Conservation (phyloP, 2,329 filamentous ascomycete genomes). For the Colletotrichum orchidophilum region DNA sequence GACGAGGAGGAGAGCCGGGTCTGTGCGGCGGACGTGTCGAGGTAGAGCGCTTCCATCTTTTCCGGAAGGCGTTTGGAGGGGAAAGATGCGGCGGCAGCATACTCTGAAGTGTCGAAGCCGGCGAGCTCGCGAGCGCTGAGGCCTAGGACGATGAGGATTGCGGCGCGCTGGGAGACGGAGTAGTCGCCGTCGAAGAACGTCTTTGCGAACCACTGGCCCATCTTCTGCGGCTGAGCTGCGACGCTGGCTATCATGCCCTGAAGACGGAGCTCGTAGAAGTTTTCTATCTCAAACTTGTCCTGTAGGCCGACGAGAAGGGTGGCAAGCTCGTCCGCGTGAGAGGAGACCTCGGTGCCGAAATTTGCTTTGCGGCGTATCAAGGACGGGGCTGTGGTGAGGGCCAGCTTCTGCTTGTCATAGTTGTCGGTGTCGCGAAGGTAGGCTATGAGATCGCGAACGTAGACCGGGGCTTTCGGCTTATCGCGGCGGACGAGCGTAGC, state of each 20-base stretch:
- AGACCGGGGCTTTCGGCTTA: slow-evolving; percentile 87
- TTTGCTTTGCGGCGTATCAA: slow-evolving; percentile 89
- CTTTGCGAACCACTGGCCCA: slow-evolving; percentile 85
- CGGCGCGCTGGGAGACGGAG: slow-evolving; percentile 83
- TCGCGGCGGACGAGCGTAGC: slow-evolving; percentile 85
- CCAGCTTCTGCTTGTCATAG: slow-evolving; percentile 85
- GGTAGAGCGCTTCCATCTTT: slow-evolving; percentile 77
- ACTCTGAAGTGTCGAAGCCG: slow-evolving; percentile 71
- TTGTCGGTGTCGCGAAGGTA: slow-evolving; percentile 84
- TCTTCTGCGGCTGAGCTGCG: slow-evolving; percentile 76
- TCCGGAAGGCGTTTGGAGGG: slow-evolving; percentile 83
- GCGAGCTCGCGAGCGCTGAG: slow-evolving; percentile 86
- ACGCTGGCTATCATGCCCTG: slow-evolving; percentile 86
- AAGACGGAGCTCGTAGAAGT: slow-evolving; percentile 79
- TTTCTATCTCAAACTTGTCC: slow-evolving; percentile 83
- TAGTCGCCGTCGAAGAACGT: slow-evolving; percentile 94
- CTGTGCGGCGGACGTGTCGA: slow-evolving; percentile 41
- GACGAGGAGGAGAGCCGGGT: slow-evolving; percentile 39
- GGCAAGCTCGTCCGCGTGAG: slow-evolving; percentile 85
- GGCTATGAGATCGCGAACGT: slow-evolving; percentile 84
- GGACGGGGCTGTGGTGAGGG: slow-evolving; percentile 77
- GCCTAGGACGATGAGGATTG: slow-evolving; percentile 83
- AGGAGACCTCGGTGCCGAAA: slow-evolving; percentile 87
- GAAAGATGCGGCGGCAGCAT: slow-evolving; percentile 66
- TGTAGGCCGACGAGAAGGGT: slow-evolving; percentile 80